A percentile compares a stretch with the other conserved stretches of the same genome.
Conservation (phyloP, 2,329 filamentous ascomycete genomes). For the Amesomyces nigricolor region DNA sequence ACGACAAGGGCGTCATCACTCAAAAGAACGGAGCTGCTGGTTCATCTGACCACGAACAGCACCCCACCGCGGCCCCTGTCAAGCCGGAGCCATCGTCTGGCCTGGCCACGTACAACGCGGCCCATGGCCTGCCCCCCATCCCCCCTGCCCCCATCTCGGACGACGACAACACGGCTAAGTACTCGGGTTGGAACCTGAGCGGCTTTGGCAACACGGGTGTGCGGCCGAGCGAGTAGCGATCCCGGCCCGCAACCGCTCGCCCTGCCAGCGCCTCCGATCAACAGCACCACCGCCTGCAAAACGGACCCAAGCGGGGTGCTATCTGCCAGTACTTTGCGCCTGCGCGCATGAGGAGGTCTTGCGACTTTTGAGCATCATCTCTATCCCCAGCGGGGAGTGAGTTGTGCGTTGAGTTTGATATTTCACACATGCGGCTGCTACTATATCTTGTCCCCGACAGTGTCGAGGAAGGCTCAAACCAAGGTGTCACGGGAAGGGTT, state of each 20-base stretch:
- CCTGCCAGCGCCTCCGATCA: neutral
- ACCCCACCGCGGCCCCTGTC: conserved; percentile 1
- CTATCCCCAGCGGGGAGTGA: conserved; percentile 4
- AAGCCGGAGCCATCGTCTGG: conserved; percentile 20
- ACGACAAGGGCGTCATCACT: conserved; percentile 51
- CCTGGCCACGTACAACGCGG: conserved; percentile 23
- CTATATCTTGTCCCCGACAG: conserved; percentile 14
- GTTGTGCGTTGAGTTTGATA: neutral
- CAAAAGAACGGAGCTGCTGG: conserved; percentile 25
- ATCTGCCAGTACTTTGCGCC: too few relatives aligned
- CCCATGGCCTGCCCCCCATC: conserved; percentile 32
- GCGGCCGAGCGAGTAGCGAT: conserved; percentile 31
- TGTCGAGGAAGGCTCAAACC: conserved; percentile 13
- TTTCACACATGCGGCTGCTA: neutral
- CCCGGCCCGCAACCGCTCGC: neutral
- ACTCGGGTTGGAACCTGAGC: conserved; percentile 37
- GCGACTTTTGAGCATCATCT: neutral
- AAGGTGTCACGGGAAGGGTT: neutral
- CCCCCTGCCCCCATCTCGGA: conserved; percentile 30
- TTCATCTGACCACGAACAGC: conserved; percentile 24
- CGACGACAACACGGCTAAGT: conserved; percentile 28
- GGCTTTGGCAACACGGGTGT: conserved; percentile 38
- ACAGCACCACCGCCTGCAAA: neutral
- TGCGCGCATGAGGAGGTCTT: neutral
- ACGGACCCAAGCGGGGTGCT: neutral